Conservation (phyloP, 2,329 filamentous ascomycete genomes). For the Colletotrichum australisinense region DNA sequence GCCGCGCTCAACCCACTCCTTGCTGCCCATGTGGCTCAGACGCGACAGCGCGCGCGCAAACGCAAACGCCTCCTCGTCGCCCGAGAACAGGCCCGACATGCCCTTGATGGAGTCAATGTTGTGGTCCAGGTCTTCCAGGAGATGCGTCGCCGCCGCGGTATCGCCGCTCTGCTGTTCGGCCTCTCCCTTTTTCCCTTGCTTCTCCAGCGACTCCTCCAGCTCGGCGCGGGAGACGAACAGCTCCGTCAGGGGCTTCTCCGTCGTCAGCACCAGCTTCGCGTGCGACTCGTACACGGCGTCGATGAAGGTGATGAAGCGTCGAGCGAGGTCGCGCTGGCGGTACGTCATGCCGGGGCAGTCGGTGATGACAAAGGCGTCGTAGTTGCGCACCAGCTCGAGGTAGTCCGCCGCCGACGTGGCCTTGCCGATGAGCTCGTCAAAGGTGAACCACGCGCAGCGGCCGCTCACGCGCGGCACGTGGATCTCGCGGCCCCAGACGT, state of each 20-base stretch:
- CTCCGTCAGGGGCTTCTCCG: constrained; percentile 84
- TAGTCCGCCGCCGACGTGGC: constrained; percentile 96
- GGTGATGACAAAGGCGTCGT: constrained; percentile 92
- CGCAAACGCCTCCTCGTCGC: constrained; percentile 96
- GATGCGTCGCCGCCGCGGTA: constrained; percentile 79
- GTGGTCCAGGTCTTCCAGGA: constrained; percentile 90
- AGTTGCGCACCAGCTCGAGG: constrained; percentile 88
- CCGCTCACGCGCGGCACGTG: constrained; percentile 89
- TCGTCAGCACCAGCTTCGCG: constrained; percentile 95
- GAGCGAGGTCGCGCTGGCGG: constrained; percentile 84
- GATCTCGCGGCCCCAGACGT: constrained; percentile 94
- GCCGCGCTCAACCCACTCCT: constrained; percentile 92
- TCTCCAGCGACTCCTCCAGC: constrained; percentile 66
- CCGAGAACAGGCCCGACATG: constrained; percentile 82
- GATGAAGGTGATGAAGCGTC: constrained; percentile 97
- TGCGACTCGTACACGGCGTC: constrained; percentile 94
- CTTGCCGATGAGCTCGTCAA: constrained; percentile 88
- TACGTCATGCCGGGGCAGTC: constrained; percentile 93
- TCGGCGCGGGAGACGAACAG: constrained; percentile 85
- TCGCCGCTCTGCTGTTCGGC: constrained; percentile 55
- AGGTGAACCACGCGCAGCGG: constrained; percentile 89
- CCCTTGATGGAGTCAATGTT: constrained; percentile 88
- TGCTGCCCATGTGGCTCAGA: constrained; percentile 91
- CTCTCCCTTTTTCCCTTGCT: constrained; percentile 48
- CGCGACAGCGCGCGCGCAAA: constrained; percentile 90